Evolutionary conservation across 257 asterid species (phyloP), one percentile per base, ranked within the genome.

Genomic region (Rubia yunnanensis): DNA sequence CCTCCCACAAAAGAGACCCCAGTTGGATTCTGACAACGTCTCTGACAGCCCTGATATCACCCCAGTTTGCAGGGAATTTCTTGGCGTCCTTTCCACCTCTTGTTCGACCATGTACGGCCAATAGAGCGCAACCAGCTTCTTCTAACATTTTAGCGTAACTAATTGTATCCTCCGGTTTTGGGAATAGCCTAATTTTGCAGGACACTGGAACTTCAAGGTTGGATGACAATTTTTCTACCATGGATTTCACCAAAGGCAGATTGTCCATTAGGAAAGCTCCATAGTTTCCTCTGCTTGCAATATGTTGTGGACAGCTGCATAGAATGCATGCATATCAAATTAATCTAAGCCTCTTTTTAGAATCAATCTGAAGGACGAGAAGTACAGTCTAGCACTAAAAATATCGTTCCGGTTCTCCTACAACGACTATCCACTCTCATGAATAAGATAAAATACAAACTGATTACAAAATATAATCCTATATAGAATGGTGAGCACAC

Each of bases 221-320:
- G 76, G 68, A 66, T 5, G 92, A 77, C 72, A 92, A 60, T 68
- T 89, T 87, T 70, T 89, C 94, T 48, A 92, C 99, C 46, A 92
- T 83, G 32, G 92, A 87, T 73, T 81, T 89, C 58, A 87, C 87
- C 6, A 89, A 85, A 64, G 95, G 85, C 68, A 92, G 99, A 70
- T 92, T 86, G 46, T 89, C 97, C 99, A 92, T 92, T 48, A 92
- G 87, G 78, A 89, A 92, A 71, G 97, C 97, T 70, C 99, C 97
- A 57, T 92, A 92, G 54, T 88, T 71, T 18, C 99, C 97, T 5
- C 96, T 77, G 68, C 78, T 81, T 1, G 97, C 99, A 48, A 92
- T 87, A 20, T 94, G 91, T 74, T 92, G 99, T 22, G 99, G 97
- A 72, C 99, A 92, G 67, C 99, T 89, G 68, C 24, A 82, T 0